Conservation (phyloP, 2,329 filamentous ascomycete genomes). For the Aspergillus hiratsukae region DNA sequence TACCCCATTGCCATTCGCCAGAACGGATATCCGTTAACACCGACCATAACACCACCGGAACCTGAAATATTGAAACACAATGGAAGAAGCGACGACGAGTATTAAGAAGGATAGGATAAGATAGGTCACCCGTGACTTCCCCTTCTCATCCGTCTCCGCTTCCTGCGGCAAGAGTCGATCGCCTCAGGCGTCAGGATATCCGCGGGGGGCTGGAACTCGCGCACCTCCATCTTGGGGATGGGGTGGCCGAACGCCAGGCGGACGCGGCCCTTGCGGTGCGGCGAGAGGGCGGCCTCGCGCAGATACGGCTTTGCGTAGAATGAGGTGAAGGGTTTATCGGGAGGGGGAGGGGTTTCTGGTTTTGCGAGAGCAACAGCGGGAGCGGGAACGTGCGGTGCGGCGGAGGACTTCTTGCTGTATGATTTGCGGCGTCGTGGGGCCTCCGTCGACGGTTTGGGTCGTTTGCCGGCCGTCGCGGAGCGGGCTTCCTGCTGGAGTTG, state of each 20-base stretch:
- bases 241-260: conserved; percentile 76
- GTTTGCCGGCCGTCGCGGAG: conserved; percentile 47
- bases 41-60: background rate
- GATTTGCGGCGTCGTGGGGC: conserved; percentile 6
- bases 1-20: background rate
- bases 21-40: background rate
- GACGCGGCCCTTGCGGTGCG: conserved; percentile 64
- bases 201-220: conserved; percentile 70
- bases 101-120: no score
- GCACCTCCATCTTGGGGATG: conserved; percentile 66
- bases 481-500: conserved; percentile 71
- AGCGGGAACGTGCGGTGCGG: background rate
- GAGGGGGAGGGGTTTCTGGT: conserved; percentile 8
- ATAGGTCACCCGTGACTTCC: conserved; percentile 16
- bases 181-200: conserved; percentile 48
- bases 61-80: background rate
- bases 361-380: background rate
- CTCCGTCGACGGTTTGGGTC: conserved; percentile 19
- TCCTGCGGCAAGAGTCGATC: conserved; percentile 38
- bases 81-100: background rate
- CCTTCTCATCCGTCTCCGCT: conserved; percentile 33
- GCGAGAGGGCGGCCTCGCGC: conserved; percentile 72
- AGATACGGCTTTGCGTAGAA: conserved; percentile 80
- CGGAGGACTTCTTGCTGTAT: background rate
- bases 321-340: conserved; percentile 65